These are phyloP conservation scores for Discostella stelligera DNA, from an alignment of 352 stramenopile species.

Conservation along the genomic window DNA sequence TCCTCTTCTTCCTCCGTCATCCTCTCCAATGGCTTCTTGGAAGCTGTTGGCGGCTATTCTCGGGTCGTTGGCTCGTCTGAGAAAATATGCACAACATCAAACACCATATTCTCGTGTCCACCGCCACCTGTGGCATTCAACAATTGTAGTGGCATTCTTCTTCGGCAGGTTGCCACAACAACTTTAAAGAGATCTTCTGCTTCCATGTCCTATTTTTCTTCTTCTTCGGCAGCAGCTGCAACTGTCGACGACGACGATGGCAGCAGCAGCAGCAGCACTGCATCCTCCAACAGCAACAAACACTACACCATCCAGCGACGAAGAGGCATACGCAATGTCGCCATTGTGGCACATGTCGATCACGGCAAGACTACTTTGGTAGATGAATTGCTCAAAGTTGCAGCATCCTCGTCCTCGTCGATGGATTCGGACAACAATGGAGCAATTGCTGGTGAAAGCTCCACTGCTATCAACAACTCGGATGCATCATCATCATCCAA, in stretches of 20 bases:
- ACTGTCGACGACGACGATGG: slow-evolving; percentile 4
- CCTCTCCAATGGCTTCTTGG: background rate
- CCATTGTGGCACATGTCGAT: slow-evolving; percentile 85
- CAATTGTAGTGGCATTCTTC: background rate
- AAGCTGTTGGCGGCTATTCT: background rate
- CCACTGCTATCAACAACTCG: background rate
- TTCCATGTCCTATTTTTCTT: background rate
- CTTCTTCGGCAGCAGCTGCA: background rate
- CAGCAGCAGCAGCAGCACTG: no score
- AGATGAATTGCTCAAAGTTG: slow-evolving; percentile 74
- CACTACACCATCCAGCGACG: slow-evolving; percentile 26
- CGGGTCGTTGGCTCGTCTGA: background rate
- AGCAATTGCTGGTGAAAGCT: background rate
- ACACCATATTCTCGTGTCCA: background rate
- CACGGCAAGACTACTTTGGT: slow-evolving; percentile 85
- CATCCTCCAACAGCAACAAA: background rate
- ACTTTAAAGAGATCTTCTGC: background rate
- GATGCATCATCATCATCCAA: background rate
- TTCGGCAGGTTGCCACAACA: background rate
- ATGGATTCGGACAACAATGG: background rate
- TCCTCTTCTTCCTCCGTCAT: background rate
- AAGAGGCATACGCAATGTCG: slow-evolving; percentile 39
- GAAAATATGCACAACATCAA: background rate
- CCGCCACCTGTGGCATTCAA: background rate
- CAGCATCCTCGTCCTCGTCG: slow-evolving; percentile 16